phyloP scores from a whole-genome alignment of 2,329 filamentous ascomycete species.

The Nannizzia gypsea region DNA sequence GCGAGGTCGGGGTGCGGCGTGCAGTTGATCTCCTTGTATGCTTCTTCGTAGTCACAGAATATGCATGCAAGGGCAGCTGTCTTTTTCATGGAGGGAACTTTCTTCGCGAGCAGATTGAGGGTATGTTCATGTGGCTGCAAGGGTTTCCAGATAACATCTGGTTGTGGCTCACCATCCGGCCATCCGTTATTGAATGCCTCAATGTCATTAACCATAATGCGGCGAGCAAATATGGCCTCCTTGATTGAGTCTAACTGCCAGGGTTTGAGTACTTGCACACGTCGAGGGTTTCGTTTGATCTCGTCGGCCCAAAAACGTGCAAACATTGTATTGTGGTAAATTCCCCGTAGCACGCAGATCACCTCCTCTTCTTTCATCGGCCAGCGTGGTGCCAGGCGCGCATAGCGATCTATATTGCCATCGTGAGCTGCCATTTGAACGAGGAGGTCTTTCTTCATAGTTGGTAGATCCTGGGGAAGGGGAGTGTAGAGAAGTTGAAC shows the following conservation, averaged over 20 bases:
- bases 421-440: slow-evolving; percentile 29
- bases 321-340: slow-evolving; percentile 30
- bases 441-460: slow-evolving; percentile 29
- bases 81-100: background rate
- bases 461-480: slow-evolving; percentile 28
- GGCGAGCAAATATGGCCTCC: slow-evolving; percentile 7
- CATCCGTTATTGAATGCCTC: background rate
- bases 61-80: slow-evolving; percentile 1
- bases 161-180: background rate
- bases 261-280: background rate
- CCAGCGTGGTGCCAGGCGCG: slow-evolving; percentile 23
- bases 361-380: slow-evolving; percentile 18
- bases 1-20: background rate
- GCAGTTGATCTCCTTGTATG: background rate
- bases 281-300: background rate
- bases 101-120: background rate
- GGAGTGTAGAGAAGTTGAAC: slow-evolving; percentile 19
- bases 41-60: background rate
- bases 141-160: background rate
- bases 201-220: slow-evolving; percentile 11
- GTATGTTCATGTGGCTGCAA: background rate
- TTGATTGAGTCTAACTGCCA: background rate
- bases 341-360: slow-evolving; percentile 23
- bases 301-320: slow-evolving; percentile 15
- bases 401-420: slow-evolving; percentile 33